Percentiles rank a stretch among this genome's conserved stretches.
Evolutionary conservation across 345 rosid species (phyloP).

Genomic region (Cardamine chenopodiifolia): DNA sequence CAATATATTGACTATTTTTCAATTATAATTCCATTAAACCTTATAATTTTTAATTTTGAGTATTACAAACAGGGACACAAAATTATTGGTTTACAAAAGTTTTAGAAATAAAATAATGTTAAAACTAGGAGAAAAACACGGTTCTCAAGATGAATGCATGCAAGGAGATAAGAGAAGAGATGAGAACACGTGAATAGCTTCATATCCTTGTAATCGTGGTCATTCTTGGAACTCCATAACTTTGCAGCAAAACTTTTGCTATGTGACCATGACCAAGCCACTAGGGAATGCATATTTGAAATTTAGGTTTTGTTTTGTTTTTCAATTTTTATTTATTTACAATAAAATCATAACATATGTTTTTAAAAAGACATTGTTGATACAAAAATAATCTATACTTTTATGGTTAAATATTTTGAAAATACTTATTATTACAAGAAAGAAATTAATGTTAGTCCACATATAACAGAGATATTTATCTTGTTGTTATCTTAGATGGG

Average conservation of each 20-base stretch:
- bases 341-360: neutral
- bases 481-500: neutral
- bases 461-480: neutral
- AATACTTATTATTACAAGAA: neutral
- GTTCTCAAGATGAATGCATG: conserved; percentile 10
- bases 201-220: neutral
- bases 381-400: too few relatives aligned
- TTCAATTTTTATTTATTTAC: neutral
- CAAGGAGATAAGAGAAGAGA: neutral
- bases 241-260: neutral
- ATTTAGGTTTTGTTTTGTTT: neutral
- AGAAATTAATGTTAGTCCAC: neutral
- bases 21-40: neutral
- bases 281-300: neutral
- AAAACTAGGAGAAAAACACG: neutral
- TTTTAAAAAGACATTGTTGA: neutral
- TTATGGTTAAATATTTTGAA: neutral
- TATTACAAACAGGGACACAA: neutral
- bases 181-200: conserved; percentile 9
- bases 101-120: neutral
- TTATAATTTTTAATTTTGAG: too few relatives aligned
- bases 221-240: neutral
- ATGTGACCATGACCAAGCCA: neutral
- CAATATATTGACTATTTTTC: neutral
- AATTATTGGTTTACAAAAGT: neutral